A percentile compares a stretch with the other conserved stretches of the same genome.
Evolutionary conservation across 768 basidiomycete species (phyloP).

Genomic region (Leccinum subgranulosum): DNA sequence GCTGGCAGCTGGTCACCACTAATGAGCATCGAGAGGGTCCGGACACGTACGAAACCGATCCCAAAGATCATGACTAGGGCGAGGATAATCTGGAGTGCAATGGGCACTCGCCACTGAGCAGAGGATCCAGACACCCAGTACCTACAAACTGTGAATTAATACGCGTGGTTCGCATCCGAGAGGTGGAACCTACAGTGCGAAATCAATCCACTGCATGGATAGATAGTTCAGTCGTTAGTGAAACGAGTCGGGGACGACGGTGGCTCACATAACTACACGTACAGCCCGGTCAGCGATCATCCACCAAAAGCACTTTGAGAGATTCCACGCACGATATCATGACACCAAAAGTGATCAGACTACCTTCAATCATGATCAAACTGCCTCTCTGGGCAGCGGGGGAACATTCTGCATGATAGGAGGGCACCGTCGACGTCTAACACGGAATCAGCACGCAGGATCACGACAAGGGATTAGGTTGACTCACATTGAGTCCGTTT

Average conservation of each 20-base stretch:
- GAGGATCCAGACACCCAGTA: constrained; percentile 51
- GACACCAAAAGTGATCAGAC: constrained; percentile 60
- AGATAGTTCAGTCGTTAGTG: background rate
- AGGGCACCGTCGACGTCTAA: constrained; percentile 48
- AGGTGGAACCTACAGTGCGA: constrained; percentile 45
- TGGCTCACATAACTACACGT: constrained; percentile 21
- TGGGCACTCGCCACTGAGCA: constrained; percentile 61
- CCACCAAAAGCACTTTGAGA: background rate
- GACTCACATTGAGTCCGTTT: constrained; percentile 56
- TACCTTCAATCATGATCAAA: constrained; percentile 64
- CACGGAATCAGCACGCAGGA: background rate
- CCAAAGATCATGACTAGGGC: constrained; percentile 48
- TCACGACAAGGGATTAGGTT: background rate
- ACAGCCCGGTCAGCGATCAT: background rate
- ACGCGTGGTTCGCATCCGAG: background rate
- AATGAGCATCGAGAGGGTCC: background rate
- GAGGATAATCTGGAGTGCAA: constrained; percentile 56
- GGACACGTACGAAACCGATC: no score
- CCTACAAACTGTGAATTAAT: constrained; percentile 28
- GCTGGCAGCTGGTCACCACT: constrained; percentile 28
- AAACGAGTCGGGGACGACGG: background rate
- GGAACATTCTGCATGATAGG: constrained; percentile 65
- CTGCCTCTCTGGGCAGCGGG: constrained; percentile 56
- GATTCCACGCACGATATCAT: constrained; percentile 51
- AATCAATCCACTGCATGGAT: constrained; percentile 56